phyloP scores from a whole-genome alignment of 108 stramenopile genomes.

The Skeletonema marinoi region DNA sequence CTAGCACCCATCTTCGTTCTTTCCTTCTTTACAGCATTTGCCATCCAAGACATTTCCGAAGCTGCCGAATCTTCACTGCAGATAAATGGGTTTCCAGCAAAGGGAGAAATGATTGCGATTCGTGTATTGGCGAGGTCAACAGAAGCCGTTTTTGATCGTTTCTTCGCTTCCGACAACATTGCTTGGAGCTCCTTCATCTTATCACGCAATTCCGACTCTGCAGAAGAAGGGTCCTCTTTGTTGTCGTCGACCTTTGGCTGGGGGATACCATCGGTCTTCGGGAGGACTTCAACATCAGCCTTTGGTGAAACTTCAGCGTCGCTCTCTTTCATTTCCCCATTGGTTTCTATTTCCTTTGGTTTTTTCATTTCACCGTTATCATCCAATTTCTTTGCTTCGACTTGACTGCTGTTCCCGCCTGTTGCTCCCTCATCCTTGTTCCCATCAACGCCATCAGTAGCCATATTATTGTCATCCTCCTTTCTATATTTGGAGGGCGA shows the following conservation, averaged over 20 bases:
- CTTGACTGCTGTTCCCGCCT: conserved; percentile 4
- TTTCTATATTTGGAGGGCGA: conserved; percentile 2
- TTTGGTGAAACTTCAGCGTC: not conserved
- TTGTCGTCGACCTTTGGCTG: conserved; percentile 20
- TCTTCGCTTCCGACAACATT: conserved; percentile 39
- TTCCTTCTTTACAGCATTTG: conserved; percentile 73
- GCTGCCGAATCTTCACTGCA: conserved; percentile 38
- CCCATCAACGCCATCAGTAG: conserved; percentile 5
- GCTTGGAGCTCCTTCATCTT: conserved; percentile 46
- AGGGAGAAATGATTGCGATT: conserved; percentile 60
- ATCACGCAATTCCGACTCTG: conserved; percentile 55
- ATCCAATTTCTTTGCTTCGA: conserved; percentile 16
- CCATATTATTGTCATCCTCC: not conserved
- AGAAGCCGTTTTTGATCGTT: conserved; percentile 49
- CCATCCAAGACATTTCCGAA: conserved; percentile 65
- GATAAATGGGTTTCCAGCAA: conserved; percentile 73
- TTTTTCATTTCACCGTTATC: not conserved
- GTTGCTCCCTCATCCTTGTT: not conserved
- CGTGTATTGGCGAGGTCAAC: conserved; percentile 61
- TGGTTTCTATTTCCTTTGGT: not conserved
- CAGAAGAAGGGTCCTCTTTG: conserved; percentile 44
- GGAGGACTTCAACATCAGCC: not conserved
- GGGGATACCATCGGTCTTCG: not conserved
- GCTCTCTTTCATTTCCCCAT: conserved; percentile 8
- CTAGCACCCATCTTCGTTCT: conserved; percentile 85